phyloP scores from a whole-genome alignment of 495 filamentous ascomycete species.

The Chaetomium tenue region DNA sequence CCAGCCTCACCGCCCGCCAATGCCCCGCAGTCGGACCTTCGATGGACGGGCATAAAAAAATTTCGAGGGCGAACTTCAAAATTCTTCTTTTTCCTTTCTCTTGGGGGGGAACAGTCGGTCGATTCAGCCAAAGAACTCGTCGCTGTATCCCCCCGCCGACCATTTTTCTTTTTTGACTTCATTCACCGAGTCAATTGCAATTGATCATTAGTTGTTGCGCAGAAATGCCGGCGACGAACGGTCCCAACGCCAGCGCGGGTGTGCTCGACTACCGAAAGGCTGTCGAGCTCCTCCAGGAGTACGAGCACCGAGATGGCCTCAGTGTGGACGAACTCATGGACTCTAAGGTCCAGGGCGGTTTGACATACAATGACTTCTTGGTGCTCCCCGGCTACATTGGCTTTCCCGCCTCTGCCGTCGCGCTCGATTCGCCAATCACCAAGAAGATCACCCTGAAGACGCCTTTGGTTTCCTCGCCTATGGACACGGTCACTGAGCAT shows the following conservation, averaged over 20 bases:
- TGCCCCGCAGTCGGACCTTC: conserved; percentile 29
- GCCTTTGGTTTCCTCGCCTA: conserved; percentile 92
- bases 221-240: conserved; percentile 69
- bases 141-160: conserved; percentile 36
- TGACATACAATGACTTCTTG: conserved; percentile 74
- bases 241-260: conserved; percentile 42
- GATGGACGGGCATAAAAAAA: conserved; percentile 32
- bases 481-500: conserved; percentile 99
- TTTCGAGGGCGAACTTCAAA: conserved; percentile 24
- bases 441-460: conserved; percentile 92
- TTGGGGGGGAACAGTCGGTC: conserved; percentile 41
- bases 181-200: conserved; percentile 13
- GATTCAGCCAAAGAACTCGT: conserved; percentile 29
- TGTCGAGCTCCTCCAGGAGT: conserved; percentile 74
- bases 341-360: conserved; percentile 79
- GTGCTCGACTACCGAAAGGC: conserved; percentile 60
- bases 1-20: conserved; percentile 28
- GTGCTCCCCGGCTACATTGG: conserved; percentile 60
- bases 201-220: conserved; percentile 23
- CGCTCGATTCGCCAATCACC: conserved; percentile 85
- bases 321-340: conserved; percentile 78
- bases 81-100: conserved; percentile 32
- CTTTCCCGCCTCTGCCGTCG: conserved; percentile 88
- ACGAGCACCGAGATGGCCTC: conserved; percentile 75
- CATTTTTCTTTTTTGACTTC: conserved; percentile 13